Conservation (phyloP, 306 rosid species). For the Sechiopsis laciniata region DNA sequence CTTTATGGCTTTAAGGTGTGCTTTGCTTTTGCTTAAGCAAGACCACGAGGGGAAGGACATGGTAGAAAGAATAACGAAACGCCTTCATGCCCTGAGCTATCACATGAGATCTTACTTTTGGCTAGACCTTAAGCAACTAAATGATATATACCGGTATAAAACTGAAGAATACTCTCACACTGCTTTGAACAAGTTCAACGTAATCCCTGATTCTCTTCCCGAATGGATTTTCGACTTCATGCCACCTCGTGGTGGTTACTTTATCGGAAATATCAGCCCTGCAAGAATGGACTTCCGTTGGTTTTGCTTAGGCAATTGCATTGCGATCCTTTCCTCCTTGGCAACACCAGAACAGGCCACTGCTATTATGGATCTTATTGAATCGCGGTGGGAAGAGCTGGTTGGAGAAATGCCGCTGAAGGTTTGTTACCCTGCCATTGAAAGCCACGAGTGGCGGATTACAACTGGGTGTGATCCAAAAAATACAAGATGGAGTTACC, state of each 20-base stretch:
- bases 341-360: conserved; percentile 78
- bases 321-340: conserved; percentile 78
- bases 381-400: conserved; percentile 75
- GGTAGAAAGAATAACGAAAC: conserved; percentile 53
- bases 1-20: conserved; percentile 93
- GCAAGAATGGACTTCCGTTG: conserved; percentile 93
- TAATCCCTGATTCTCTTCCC: conserved; percentile 84
- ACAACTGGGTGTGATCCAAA: conserved; percentile 77
- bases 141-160: conserved; percentile 76
- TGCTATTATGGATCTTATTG: conserved; percentile 91
- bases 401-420: conserved; percentile 82
- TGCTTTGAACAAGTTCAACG: conserved; percentile 87
- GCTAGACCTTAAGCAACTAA: conserved; percentile 82
- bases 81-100: conserved; percentile 73
- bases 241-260: conserved; percentile 79
- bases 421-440: conserved; percentile 85
- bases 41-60: conserved; percentile 78
- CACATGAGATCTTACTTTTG: conserved; percentile 85
- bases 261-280: conserved; percentile 77
- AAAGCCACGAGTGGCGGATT: conserved; percentile 65
- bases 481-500: conserved; percentile 91
- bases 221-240: conserved; percentile 86
- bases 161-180: conserved; percentile 93
- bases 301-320: conserved; percentile 80
- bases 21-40: conserved; percentile 69